These are phyloP conservation scores for Diphasiastrum complanatum DNA, from an alignment of 83 land plant species.

Conservation along the genomic window DNA sequence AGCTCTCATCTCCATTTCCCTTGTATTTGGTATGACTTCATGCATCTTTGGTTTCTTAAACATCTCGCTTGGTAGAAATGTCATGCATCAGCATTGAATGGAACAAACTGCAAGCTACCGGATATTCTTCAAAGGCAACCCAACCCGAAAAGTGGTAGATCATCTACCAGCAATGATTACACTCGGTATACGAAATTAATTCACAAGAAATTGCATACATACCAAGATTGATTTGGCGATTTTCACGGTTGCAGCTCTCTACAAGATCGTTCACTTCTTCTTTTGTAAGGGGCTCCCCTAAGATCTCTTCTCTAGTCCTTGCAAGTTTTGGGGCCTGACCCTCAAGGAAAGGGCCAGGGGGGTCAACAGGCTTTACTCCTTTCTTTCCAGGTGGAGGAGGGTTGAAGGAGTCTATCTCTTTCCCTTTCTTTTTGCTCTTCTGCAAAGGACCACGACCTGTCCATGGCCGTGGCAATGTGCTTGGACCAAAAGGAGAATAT, in stretches of 20 bases:
- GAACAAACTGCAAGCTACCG: too few species aligned
- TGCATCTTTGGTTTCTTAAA: too few species aligned
- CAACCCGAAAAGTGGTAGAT: too few species aligned
- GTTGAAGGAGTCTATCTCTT: constrained; percentile 5
- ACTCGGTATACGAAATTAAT: too few species aligned
- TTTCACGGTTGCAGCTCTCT: background rate
- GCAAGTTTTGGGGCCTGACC: constrained; percentile 3
- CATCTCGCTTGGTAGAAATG: too few species aligned
- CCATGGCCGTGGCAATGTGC: constrained; percentile 3
- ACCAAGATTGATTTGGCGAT: constrained; percentile 12
- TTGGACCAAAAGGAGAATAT: constrained; percentile 11
- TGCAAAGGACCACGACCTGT: constrained; percentile 6
- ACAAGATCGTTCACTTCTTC: constrained; percentile 9
- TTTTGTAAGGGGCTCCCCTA: constrained; percentile 11
- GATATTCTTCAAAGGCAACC: too few species aligned
- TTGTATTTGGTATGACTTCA: too few species aligned
- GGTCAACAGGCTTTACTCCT: constrained; percentile 10
- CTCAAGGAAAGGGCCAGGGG: constrained; percentile 10
- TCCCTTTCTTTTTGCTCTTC: background rate
- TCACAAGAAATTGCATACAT: too few species aligned
- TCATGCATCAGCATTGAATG: too few species aligned
- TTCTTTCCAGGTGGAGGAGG: constrained; percentile 6
- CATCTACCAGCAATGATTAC: too few species aligned
- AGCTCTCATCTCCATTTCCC: too few species aligned
- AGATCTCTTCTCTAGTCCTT: constrained; percentile 1